Evolutionary conservation across 129 eudicot species (phyloP), one percentile per base, ranked within the genome.

Genomic region (Solidago caesia): DNA sequence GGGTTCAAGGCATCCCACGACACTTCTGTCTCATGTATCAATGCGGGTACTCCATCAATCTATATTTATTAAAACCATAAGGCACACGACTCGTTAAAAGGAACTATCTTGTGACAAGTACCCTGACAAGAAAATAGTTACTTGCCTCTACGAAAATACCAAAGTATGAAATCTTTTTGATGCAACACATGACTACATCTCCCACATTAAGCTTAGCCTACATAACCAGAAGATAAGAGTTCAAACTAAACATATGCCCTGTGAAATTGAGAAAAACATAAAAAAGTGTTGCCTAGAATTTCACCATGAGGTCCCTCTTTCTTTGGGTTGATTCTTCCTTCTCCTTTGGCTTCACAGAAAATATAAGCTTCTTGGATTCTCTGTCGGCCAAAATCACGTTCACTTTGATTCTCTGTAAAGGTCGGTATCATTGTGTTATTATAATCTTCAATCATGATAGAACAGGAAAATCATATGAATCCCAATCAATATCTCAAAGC

Each of bases 31-130:
- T 88, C 91, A 81, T 94, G 96, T 61, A 94, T 91, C 48, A 94
- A 81, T 16, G 97, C 96, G n/a, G 97, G 89, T 53, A 94, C 99
- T 67, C 96, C 96, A 82, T 91, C 97, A 68, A 94, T 88, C 99
- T 94, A 84, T 51, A 79, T 58, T 46, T 44, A 74, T 72, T 48
- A 56, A 75, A 71, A 72, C 48, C 42, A 62, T 45, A 29, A 68
- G 8, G 64, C 16, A 63, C 65, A 69, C 27, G 9, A 27, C 33
- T 4, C 49, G 60, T 44, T 15, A 43, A 47, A 73, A 33, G 1
- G 15, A 67, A 47, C n/a, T 70, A 59, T 45, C 15, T 13, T 62
- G 62, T 47, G 49, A 62, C 15, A 71, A 52, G 66, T 12, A 48
- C 55, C 72, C 25, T 5, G 4, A 67, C 69, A 48, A 72, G 49